Evolutionary conservation across 2,329 filamentous ascomycete species (phyloP), one percentile per base, ranked within the genome.

Genomic region (Dryadomyces quercus-mongolicae): DNA sequence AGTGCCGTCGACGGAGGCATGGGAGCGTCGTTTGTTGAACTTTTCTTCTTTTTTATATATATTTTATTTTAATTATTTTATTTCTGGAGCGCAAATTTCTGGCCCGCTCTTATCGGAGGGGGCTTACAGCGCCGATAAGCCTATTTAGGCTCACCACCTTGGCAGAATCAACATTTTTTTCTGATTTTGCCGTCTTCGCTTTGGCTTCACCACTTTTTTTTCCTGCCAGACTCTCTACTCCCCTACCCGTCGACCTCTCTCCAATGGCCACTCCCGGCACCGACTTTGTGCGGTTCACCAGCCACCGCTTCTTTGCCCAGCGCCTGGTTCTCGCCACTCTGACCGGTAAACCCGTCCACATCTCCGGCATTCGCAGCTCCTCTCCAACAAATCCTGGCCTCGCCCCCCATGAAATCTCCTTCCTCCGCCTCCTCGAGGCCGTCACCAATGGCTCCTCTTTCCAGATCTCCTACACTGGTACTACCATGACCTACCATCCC

Each of bases 401-500:
- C 54, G 85, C 88, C 53, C 85, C 89, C 50, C 86, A 95, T 73
- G 93, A 98, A 71, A 84, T 97, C 63, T 97, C 93, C 49, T 92
- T 98, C 69, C 80, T 98, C 36, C 91, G 93, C 55, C 86, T 98
- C 18, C 84, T 98, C 65, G 93, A 97, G 69, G 80, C 88, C 61
- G 78, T 98, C 63, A 98, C 93, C 65, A 98, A 98, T 75, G 93
- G 93, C 71, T 88, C 87, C 55, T 84, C 86, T 54, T 89, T 97
- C 72, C 91, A 96, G 65, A 95, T 98, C 62, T 95, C 90, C 12
- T 93, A 95, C 72, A 96, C 90, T 1, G 93, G 93, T 66, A 97
- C 93, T 0, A 91, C 89, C 1, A 80, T 98, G 54, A 85, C 91
- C 42, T 98, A 94, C 71, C 86, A 88, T 60, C 93, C 93, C 0